These are phyloP conservation scores for Durio zibethinus DNA, from an alignment of 345 rosid genomes.

Conservation along the genomic window DNA sequence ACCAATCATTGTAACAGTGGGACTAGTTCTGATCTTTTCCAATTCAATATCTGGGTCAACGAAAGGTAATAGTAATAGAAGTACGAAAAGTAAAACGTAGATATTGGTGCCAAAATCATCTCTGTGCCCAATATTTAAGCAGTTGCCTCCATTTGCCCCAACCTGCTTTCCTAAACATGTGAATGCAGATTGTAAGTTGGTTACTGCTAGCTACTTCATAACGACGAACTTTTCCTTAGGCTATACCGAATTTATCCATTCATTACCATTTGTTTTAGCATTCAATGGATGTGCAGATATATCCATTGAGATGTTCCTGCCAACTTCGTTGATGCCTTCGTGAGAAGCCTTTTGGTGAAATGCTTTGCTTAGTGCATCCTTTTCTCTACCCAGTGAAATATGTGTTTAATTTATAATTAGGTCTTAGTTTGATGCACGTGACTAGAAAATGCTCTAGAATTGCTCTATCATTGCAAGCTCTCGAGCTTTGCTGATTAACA, in stretches of 20 bases:
- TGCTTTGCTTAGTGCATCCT: neutral
- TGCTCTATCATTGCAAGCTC: neutral
- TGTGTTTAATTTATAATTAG: neutral
- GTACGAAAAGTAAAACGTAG: neutral
- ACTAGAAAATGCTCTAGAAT: neutral
- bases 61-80: neutral
- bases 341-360: neutral
- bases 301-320: neutral
- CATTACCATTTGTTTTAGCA: neutral
- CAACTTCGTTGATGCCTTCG: neutral
- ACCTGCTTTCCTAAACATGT: neutral
- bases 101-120: neutral
- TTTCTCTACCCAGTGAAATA: neutral
- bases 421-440: neutral
- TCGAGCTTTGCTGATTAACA: neutral
- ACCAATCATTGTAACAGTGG: constrained; percentile 15
- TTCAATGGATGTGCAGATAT: neutral
- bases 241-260: neutral
- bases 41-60: neutral
- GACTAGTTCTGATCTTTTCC: neutral
- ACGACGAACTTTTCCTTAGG: neutral
- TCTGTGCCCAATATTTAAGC: neutral
- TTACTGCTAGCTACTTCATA: neutral
- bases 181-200: neutral
- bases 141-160: neutral